A percentile compares a stretch with the other conserved stretches of the same genome.
Conservation (phyloP, 2,329 filamentous ascomycete genomes). For the Drechmeria coniospora region DNA sequence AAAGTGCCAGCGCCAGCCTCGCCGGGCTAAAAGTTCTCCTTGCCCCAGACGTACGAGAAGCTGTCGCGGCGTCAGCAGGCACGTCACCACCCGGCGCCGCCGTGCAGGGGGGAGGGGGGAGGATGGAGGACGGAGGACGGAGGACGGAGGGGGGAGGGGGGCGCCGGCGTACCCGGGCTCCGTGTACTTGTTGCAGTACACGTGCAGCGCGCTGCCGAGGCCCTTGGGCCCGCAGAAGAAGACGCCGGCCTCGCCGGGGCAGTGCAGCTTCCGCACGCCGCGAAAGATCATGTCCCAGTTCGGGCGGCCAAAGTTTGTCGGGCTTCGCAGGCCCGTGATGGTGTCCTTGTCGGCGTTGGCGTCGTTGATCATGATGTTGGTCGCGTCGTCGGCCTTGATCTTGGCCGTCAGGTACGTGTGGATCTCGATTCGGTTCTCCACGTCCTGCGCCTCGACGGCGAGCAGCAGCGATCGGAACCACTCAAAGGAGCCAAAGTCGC, state of each 20-base stretch:
- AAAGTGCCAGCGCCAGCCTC: no score
- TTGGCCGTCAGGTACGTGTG: conserved; percentile 79
- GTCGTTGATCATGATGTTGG: conserved; percentile 88
- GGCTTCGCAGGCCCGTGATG: conserved; percentile 67
- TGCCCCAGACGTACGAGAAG: conserved; percentile 53
- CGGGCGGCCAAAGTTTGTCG: conserved; percentile 72
- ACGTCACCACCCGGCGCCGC: conserved; percentile 6
- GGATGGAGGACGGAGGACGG: no score
- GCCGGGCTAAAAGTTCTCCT: conserved; percentile 47
- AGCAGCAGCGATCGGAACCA: conserved; percentile 77
- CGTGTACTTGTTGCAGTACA: conserved; percentile 79
- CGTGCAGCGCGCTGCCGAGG: conserved; percentile 59
- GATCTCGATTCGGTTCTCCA: conserved; percentile 73
- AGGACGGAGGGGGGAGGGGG: conserved; percentile 5
- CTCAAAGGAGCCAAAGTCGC: conserved; percentile 77
- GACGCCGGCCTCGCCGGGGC: conserved; percentile 56
- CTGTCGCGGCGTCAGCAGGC: conserved; percentile 15
- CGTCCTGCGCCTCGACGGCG: conserved; percentile 75
- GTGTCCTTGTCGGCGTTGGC: conserved; percentile 71
- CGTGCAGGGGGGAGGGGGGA: no score
- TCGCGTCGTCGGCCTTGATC: conserved; percentile 73
- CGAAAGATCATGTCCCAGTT: conserved; percentile 89
- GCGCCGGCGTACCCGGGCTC: conserved; percentile 57
- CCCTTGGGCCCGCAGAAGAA: conserved; percentile 81
- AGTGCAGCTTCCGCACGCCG: conserved; percentile 64